Evolutionary conservation across 495 filamentous ascomycete genomes (phyloP).

Genomic region (Pyrenopolyporus hunteri): DNA sequence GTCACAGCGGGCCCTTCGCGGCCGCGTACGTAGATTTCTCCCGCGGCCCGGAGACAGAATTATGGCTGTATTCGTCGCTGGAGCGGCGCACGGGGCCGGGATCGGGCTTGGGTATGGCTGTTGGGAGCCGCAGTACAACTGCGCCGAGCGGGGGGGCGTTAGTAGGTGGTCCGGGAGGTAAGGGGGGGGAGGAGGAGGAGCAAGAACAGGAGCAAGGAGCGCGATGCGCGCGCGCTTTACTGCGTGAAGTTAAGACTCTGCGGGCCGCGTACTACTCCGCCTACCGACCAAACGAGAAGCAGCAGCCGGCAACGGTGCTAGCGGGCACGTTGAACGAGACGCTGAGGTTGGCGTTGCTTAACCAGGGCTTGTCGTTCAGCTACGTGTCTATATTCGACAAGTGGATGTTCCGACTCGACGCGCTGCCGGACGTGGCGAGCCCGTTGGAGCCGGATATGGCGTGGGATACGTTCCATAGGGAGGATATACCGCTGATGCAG

Average conservation of each 20-base stretch:
- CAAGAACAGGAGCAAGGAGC: neutral
- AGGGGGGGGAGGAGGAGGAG: neutral
- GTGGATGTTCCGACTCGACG: constrained; percentile 49
- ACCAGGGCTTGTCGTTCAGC: constrained; percentile 29
- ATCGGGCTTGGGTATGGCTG: too few species aligned
- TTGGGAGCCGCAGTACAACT: too few species aligned
- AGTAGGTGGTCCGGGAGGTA: neutral
- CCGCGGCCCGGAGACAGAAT: constrained; percentile 63
- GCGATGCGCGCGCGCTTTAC: constrained; percentile 8
- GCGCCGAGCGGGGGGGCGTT: too few species aligned
- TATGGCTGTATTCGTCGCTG: constrained; percentile 63
- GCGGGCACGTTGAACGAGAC: constrained; percentile 46
- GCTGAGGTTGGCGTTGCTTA: constrained; percentile 34
- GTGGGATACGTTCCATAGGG: constrained; percentile 42
- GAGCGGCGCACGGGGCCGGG: constrained; percentile 51
- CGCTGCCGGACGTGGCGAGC: constrained; percentile 28
- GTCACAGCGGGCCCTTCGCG: constrained; percentile 41
- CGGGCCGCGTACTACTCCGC: constrained; percentile 26
- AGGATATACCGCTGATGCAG: constrained; percentile 46
- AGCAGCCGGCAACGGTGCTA: constrained; percentile 26
- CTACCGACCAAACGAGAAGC: neutral
- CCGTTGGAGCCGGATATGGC: constrained; percentile 29
- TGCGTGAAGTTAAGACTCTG: constrained; percentile 28
- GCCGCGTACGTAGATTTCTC: constrained; percentile 65
- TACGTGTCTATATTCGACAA: constrained; percentile 45